phyloP scores from a whole-genome alignment of 129 eudicot species.

The Erigeron canadensis region DNA sequence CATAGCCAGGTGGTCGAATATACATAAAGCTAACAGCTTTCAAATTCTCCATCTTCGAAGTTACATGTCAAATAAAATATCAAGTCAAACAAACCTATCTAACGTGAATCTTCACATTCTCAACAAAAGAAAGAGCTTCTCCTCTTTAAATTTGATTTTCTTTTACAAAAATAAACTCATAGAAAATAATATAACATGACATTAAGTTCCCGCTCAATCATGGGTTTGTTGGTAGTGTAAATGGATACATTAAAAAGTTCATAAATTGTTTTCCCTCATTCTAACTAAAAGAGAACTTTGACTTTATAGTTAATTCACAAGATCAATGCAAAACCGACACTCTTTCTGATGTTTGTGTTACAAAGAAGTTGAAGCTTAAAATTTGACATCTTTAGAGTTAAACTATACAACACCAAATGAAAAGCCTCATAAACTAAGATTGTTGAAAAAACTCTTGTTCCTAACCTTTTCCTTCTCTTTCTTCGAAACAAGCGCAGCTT shows the following conservation, averaged over 20 bases:
- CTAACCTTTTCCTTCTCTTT: conserved; percentile 95
- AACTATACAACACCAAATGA: conserved; percentile 1
- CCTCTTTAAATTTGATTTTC: background rate
- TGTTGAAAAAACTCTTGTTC: too few relatives aligned
- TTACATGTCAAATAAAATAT: conserved; percentile 16
- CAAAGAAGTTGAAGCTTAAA: too few relatives aligned
- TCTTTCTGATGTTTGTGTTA: too few relatives aligned
- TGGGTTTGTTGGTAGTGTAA: too few relatives aligned
- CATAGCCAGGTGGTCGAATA: conserved; percentile 36
- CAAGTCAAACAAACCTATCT: conserved; percentile 24
- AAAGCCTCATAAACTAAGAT: too few relatives aligned
- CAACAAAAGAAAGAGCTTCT: too few relatives aligned
- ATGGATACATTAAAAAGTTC: background rate
- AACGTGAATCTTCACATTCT: background rate
- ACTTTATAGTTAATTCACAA: background rate
- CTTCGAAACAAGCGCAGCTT: conserved; percentile 82
- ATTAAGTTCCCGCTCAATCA: too few relatives aligned
- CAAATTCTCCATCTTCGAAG: conserved; percentile 80
- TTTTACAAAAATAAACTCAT: background rate
- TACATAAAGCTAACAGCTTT: conserved; percentile 60
- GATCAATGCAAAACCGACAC: conserved; percentile 11
- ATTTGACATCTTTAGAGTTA: too few relatives aligned
- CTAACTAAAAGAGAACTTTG: background rate
- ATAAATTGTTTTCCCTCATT: background rate
- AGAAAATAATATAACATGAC: too few relatives aligned